Base-by-base conservation (phyloP, 2,329 filamentous ascomycete genomes). In the Paecilomyces formosus region DNA sequence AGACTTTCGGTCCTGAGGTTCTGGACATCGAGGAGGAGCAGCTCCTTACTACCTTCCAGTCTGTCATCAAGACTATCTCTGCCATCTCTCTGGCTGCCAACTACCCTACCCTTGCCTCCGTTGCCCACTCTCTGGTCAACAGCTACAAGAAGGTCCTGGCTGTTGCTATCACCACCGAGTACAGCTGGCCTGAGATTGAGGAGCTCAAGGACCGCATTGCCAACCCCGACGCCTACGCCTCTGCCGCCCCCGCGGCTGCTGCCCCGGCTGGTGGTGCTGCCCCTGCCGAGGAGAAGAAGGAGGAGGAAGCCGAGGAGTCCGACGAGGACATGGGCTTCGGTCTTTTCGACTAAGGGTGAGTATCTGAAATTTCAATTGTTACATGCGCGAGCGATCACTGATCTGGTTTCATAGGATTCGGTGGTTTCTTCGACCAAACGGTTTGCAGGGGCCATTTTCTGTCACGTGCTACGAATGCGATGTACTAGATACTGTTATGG, bases 171-270 rank as follows among this genome's bases (percentile, higher is more conserved):
- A 85, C 87, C 80, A 97, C 90, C 70, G 92, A 96, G 68, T 88
- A 88, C 85, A 88, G 86, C 80, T 99, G 94, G 93, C 87, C 92
- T 72, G 91, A 90, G 80, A 96, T 99, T 74, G 87, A 95, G 74
- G 85, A 96, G 81, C 89, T 99, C 82, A 99, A 99, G 89, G 94
- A 99, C 83, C 92, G 94, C 78, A 97, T 99, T 73, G 91, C 91
- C 81, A 97, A 99, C 87, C 95, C 95, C 69, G 94, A 99, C 58
- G 91, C 91, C 58, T 99, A 97, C 78, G 94, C 93, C 65, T 77
- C 90, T 54, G 82, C 92, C 60, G 85, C 76, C 65, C 88, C 87
- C 58, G 82, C 81, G 60, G 79, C 79, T 56, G 74, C 78, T 61
- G 79, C 78, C 63, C 78, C 76, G 57, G 82, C 79, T 63, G 81